Base-by-base conservation (phyloP, 768 basidiomycete species). In the Lentinus brumalis region DNA sequence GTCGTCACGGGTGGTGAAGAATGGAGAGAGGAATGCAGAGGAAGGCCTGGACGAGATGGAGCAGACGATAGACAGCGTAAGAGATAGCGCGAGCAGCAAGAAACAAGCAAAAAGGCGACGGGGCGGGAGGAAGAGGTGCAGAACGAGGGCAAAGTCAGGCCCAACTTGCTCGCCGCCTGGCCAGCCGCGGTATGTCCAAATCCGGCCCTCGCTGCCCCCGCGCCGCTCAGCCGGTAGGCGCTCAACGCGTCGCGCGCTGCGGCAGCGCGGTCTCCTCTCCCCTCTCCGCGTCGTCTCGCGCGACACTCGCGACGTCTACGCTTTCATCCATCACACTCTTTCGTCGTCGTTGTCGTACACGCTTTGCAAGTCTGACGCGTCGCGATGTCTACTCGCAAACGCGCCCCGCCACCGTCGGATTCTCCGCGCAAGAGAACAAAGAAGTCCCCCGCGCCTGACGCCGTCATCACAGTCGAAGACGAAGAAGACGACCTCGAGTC, bases 401-500 rank as follows among this genome's bases (percentile, higher is more conserved):
- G 70, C 30, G 52, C 41, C 18, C 35, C 38, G 12, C 45, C 61
- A 16, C 32, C 44, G 26, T 26, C 21, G 8, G 50, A 52, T 8
- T 30, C 41, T 5, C 59, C 50, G 46, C 57, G 14, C 26, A 56
- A 15, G 30, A 47, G 55, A 15, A 41, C 59, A 51, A 59, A 64
- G 44, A 45, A 46, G 49, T 29, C 56, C 47, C 21, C 32, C 35
- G n/a, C 51, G 6, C 59, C 62, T 5, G 44, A 53, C 49, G 26
- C n/a, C 8, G 38, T 15, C 50, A 53, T 75, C 58, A 69, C 73
- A 47, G 70, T 70, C 32, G 70, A 75, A 60, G 74, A 77, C 62
- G 73, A 78, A 32, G 77, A 78, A 29, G 77, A 76, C 21, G 76
- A 79, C 46, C 60, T 81, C n/a, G 72, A 74, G 51, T 68, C 64